Evolutionary conservation across 2,329 filamentous ascomycete species (phyloP).

Genomic region (Aspergillus aculeatus): DNA sequence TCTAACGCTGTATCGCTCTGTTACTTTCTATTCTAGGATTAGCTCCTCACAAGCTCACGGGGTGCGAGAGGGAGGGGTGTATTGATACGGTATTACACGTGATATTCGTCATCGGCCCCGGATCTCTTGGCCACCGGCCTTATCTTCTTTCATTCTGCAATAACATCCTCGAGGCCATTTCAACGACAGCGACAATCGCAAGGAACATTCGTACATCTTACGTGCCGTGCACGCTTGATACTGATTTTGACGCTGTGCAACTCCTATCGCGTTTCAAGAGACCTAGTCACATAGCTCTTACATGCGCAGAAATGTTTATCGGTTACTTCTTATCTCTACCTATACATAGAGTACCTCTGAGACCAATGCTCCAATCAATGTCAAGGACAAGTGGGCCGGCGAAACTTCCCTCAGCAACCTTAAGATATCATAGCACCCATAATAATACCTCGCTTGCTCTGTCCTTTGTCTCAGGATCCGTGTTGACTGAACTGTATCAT

Average conservation of each 20-base stretch:
- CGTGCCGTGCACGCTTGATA: too few species aligned
- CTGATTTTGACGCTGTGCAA: too few species aligned
- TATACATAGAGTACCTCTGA: neutral
- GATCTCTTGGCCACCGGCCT: neutral
- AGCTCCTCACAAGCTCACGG: neutral
- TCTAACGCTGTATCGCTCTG: constrained; percentile 1
- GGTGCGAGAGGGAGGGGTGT: constrained; percentile 6
- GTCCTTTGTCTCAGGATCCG: neutral
- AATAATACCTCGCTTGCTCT: neutral
- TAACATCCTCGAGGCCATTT: neutral
- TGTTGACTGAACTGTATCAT: neutral
- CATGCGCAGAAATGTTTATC: neutral
- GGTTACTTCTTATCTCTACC: neutral
- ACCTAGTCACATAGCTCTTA: neutral
- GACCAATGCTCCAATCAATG: neutral
- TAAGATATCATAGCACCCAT: neutral
- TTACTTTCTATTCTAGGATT: neutral
- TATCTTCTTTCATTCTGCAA: neutral
- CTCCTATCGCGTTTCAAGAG: neutral
- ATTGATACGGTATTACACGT: constrained; percentile 15
- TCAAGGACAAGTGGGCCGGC: neutral
- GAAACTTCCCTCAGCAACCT: neutral
- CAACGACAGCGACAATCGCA: too few species aligned
- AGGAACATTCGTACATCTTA: neutral
- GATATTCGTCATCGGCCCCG: constrained; percentile 7